These are phyloP conservation scores for Exophiala mesophila DNA, from an alignment of 2,329 filamentous ascomycete species.

Conservation along the genomic window DNA sequence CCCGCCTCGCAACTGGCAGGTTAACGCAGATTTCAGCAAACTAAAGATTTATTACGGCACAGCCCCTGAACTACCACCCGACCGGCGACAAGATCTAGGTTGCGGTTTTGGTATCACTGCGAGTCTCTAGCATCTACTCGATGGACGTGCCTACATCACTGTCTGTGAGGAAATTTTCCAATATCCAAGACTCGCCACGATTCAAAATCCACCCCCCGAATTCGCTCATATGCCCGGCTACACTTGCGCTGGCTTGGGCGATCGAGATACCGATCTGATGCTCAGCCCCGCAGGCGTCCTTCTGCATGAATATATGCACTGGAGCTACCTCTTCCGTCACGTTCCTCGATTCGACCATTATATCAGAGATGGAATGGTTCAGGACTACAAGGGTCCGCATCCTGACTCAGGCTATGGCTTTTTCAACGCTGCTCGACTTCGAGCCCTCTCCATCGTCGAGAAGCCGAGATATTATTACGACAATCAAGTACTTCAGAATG, in stretches of 20 bases:
- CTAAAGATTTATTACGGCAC: conserved; percentile 7
- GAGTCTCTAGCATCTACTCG: no score
- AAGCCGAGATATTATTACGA: not conserved
- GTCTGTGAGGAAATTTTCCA: not conserved
- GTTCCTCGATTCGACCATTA: conserved; percentile 2
- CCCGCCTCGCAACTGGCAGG: not conserved
- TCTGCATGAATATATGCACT: conserved; percentile 13
- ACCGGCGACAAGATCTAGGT: no score
- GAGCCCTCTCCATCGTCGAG: not conserved
- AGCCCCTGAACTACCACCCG: no score
- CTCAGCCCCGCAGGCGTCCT: conserved; percentile 4
- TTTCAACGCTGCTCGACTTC: not conserved
- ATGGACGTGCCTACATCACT: not conserved
- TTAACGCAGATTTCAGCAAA: conserved; percentile 7
- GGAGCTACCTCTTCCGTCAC: conserved; percentile 1
- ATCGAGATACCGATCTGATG: conserved; percentile 11
- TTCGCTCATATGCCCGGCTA: no score
- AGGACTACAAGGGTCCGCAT: not conserved
- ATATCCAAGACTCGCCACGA: conserved; percentile 2
- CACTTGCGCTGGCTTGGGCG: conserved; percentile 7
- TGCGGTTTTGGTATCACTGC: no score
- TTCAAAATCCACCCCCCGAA: not conserved
- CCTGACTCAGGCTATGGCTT: not conserved
- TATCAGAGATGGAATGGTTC: conserved; percentile 5
- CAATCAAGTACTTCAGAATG: conserved; percentile 4